Base-by-base conservation (phyloP, 2,329 filamentous ascomycete genomes). In the Phaeosphaeria sp. region DNA sequence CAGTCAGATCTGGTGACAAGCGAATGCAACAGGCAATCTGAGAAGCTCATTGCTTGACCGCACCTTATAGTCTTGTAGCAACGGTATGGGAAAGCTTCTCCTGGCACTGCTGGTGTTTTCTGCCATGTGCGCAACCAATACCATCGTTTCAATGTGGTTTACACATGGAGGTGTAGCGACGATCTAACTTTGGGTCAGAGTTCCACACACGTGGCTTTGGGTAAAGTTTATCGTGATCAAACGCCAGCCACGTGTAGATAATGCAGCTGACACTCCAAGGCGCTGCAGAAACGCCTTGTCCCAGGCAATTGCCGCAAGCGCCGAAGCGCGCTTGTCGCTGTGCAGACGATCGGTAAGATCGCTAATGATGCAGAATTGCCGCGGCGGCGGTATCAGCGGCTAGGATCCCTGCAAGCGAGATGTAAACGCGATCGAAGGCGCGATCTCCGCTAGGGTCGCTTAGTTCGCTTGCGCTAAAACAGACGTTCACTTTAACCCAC, bases 141-240 rank as follows among this genome's bases (percentile, higher is more conserved):
- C 11, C 6, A 11, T 30, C 25, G 25, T 30, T n/a, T n/a, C n/a
- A n/a, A n/a, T n/a, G n/a, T n/a, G n/a, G n/a, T n/a, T n/a, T n/a
- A n/a, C n/a, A n/a, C n/a, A n/a, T n/a, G n/a, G n/a, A n/a, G n/a
- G n/a, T n/a, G n/a, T n/a, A n/a, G n/a, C n/a, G n/a, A n/a, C n/a
- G n/a, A n/a, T n/a, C n/a, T n/a, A 36, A 13, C 30, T 13, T 36
- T 36, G 30, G 30, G 30, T 6, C 25, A 61, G 57, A 52, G 56
- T 54, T 63, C 61, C 61, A 49, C 51, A 49, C 47, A 59, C 63
- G 57, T 56, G 59, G 63, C 44, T 27, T 49, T 59, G 59, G 63
- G 53, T n/a, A 44, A 30, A 36, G 30, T 6, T 36, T 13, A 36
- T 36, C 30, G 30, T 20, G 36, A 53, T 21, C 39, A 24, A 51